Base-by-base conservation (phyloP, 306 rosid genomes). In the Trichosanthes cucumerina region DNA sequence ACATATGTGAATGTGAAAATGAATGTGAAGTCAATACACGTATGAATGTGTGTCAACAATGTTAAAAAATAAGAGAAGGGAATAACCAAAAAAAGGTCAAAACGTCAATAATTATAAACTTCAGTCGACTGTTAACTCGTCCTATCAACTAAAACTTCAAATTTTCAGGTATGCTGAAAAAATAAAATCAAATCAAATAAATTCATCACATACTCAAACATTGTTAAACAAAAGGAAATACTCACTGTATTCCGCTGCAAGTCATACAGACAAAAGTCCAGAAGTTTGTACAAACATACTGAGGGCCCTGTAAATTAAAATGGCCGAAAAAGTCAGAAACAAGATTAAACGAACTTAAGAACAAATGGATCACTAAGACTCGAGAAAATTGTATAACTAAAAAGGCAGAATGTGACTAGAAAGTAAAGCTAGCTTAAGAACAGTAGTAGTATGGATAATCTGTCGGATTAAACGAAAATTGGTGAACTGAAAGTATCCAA, bases 241-340 rank as follows among this genome's bases (percentile, higher is more conserved):
- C 97, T 92, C 88, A 92, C 97, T 92, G 97, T 73, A 92, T 92
- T 81, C 97, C 97, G 60, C 97, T 87, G 90, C 97, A 92, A 62
- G 97, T 84, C 53, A 44, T 75, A 82, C 97, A 92, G 77, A 88
- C 77, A 86, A 90, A 90, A 60, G 88, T 90, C 93, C 95, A 90
- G 74, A 92, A 90, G 72, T 86, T 88, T 53, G 93, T 85, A 82
- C 97, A 92, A 26, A 90, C 97, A 80, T 90, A 92, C 80, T 92
- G 97, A 38, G 95, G 97, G 69, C 97, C 97, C 97, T 92, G 91
- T 16, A 79, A 56, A 72, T 1, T 0, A 71, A 78, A 59, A 80
- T 18, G 33, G 14, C 3, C 12, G 41, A 56, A 62, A 33, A 44
- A 6, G 13, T 28, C 33, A 21, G 8, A 71, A 63, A 59, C 33